Evolutionary conservation across 495 filamentous ascomycete species (phyloP).

Genomic region (Talaromyces adpressus): DNA sequence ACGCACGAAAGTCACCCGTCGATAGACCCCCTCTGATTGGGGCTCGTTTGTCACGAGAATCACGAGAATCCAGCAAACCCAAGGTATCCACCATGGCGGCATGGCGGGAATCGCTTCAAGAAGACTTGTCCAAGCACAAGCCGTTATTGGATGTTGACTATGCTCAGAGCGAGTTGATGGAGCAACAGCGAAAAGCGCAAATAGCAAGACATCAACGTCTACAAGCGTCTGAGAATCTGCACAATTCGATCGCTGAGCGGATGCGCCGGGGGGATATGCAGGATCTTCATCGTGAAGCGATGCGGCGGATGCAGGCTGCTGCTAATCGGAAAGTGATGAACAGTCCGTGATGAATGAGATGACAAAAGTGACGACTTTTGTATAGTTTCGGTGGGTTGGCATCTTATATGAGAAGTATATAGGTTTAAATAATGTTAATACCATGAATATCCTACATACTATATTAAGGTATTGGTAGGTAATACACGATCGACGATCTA

Average conservation of each 20-base stretch:
- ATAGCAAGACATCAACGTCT: constrained; percentile 40
- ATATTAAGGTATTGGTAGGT: too few relatives aligned
- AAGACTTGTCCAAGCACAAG: constrained; percentile 44
- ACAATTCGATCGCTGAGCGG: constrained; percentile 56
- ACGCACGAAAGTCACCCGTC: constrained; percentile 9
- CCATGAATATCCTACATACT: too few relatives aligned
- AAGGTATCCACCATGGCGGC: constrained; percentile 59
- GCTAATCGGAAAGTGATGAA: constrained; percentile 38
- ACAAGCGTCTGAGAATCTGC: constrained; percentile 28
- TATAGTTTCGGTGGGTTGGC: background rate
- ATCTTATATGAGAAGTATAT: background rate
- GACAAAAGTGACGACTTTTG: background rate
- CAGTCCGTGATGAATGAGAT: background rate
- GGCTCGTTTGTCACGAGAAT: constrained; percentile 12
- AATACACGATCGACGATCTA: too few relatives aligned
- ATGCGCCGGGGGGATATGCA: constrained; percentile 74
- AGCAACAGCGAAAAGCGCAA: constrained; percentile 35
- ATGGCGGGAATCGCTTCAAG: constrained; percentile 67
- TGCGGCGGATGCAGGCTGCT: constrained; percentile 74
- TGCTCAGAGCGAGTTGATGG: constrained; percentile 27
- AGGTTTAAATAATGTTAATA: background rate
- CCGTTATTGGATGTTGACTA: constrained; percentile 23
- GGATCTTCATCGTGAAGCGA: constrained; percentile 71
- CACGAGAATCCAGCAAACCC: constrained; percentile 13
- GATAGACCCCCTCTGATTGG: constrained; percentile 13